Percentiles rank a stretch among this genome's conserved stretches.
These are phyloP conservation scores for Pseudogymnoascus sp. DNA, from an alignment of 2,329 filamentous ascomycete genomes.

Conservation along the genomic window DNA sequence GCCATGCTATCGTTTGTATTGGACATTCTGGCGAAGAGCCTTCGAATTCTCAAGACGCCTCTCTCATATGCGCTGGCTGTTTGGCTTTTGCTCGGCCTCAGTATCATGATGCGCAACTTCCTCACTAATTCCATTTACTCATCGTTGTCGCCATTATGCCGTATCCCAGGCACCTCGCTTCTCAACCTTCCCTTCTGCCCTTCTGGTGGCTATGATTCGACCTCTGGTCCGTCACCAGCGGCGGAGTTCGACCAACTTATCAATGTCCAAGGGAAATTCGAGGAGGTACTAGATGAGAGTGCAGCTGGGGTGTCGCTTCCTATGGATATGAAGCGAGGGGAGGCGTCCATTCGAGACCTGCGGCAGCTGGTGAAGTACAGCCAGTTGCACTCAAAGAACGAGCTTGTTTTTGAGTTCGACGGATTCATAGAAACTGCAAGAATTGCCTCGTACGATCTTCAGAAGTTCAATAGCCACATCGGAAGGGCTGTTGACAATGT, in stretches of 20 bases:
- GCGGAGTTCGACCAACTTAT: constrained; percentile 67
- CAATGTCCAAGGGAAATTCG: constrained; percentile 65
- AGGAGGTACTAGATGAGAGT: constrained; percentile 62
- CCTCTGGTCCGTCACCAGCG: constrained; percentile 20
- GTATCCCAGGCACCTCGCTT: constrained; percentile 54
- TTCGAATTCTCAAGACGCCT: constrained; percentile 55
- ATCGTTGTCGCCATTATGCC: constrained; percentile 61
- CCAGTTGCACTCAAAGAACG: constrained; percentile 54
- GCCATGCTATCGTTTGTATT: constrained; percentile 37
- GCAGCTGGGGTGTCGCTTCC: constrained; percentile 59
- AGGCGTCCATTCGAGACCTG: constrained; percentile 65
- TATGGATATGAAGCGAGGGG: constrained; percentile 69
- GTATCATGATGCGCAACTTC: constrained; percentile 53
- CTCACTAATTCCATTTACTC: constrained; percentile 50
- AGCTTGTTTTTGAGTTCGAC: constrained; percentile 67
- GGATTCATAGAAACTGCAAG: constrained; percentile 64
- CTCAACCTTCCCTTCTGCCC: constrained; percentile 57
- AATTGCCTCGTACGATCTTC: constrained; percentile 56
- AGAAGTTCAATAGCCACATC: constrained; percentile 68
- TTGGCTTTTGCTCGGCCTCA: constrained; percentile 50
- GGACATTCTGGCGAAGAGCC: constrained; percentile 48
- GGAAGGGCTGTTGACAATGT: constrained; percentile 66
- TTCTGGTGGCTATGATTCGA: constrained; percentile 17
- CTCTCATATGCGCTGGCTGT: constrained; percentile 52
- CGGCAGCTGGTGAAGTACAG: constrained; percentile 64